phyloP scores from a whole-genome alignment of 768 basidiomycete species.

The Clathrus columnatus region DNA sequence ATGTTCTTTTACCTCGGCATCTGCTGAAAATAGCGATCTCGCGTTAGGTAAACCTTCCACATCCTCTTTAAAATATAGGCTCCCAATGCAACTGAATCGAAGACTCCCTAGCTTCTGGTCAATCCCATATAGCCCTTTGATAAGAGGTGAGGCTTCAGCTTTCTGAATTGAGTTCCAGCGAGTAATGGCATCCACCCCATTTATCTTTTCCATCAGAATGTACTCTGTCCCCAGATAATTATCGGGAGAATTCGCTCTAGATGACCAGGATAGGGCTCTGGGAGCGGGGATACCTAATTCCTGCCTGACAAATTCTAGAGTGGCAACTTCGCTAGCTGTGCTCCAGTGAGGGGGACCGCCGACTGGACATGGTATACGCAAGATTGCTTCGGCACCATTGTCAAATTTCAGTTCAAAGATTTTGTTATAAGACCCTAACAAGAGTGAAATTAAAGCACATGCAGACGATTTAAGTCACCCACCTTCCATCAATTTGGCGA shows the following conservation, averaged over 20 bases:
- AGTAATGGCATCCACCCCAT: not conserved
- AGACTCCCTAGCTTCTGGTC: not conserved
- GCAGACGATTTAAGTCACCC: not conserved
- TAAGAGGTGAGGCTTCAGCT: not conserved
- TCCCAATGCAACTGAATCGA: slow-evolving; percentile 1
- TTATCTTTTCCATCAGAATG: slow-evolving; percentile 36
- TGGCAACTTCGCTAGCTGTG: slow-evolving; percentile 40
- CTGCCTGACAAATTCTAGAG: slow-evolving; percentile 33
- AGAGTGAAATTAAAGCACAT: slow-evolving; percentile 5
- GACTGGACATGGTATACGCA: slow-evolving; percentile 33
- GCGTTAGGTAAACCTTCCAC: not conserved
- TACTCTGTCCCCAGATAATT: slow-evolving; percentile 36
- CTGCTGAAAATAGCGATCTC: not conserved
- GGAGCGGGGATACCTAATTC: slow-evolving; percentile 32
- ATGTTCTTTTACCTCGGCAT: not conserved
- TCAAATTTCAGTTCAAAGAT: slow-evolving; percentile 32
- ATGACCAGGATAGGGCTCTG: slow-evolving; percentile 32
- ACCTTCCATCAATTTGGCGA: slow-evolving; percentile 8
- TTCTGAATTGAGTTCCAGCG: slow-evolving; percentile 11
- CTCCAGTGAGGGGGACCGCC: slow-evolving; percentile 29
- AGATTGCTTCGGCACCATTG: slow-evolving; percentile 29
- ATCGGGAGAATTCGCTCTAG: slow-evolving; percentile 13
- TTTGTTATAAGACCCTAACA: slow-evolving; percentile 31
- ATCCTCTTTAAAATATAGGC: slow-evolving; percentile 8
- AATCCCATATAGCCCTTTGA: not conserved